These are phyloP conservation scores for Sporisorium graminicola DNA, from an alignment of 1,284 basidiomycete species.

Conservation along the genomic window DNA sequence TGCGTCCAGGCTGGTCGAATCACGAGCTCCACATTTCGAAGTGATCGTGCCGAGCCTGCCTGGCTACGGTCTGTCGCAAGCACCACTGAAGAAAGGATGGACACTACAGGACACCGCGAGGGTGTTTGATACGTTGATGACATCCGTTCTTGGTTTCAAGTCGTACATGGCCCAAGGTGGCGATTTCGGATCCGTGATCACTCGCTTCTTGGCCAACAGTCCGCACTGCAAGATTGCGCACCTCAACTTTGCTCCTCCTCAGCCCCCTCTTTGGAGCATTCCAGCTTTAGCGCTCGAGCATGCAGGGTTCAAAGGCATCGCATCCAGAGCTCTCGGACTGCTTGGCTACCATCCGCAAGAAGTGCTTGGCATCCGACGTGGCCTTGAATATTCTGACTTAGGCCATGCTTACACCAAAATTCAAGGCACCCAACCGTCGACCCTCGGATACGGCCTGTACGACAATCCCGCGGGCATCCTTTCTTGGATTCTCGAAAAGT, in stretches of 20 bases:
- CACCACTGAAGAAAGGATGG: constrained; percentile 49
- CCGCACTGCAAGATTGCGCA: constrained; percentile 56
- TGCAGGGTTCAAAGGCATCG: constrained; percentile 15
- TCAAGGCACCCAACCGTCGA: constrained; percentile 33
- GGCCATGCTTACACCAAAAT: constrained; percentile 39
- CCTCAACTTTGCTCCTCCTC: constrained; percentile 51
- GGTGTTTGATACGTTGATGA: constrained; percentile 59
- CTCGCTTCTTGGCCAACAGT: constrained; percentile 48
- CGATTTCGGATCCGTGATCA: constrained; percentile 59
- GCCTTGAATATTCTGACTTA: constrained; percentile 27
- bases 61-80: constrained; percentile 55
- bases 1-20: constrained; percentile 31
- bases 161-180: constrained; percentile 61
- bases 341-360: constrained; percentile 40
- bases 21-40: constrained; percentile 47
- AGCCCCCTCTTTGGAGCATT: constrained; percentile 33
- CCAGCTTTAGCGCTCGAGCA: constrained; percentile 33
- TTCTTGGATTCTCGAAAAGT: constrained; percentile 53
- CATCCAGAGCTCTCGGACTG: constrained; percentile 6
- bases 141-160: constrained; percentile 44
- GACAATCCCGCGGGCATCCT: constrained; percentile 42
- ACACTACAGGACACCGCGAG: constrained; percentile 44
- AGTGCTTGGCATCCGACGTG: constrained; percentile 24
- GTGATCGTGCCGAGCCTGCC: constrained; percentile 62
- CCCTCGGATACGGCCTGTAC: constrained; percentile 32